A percentile compares a stretch with the other conserved stretches of the same genome.
These are phyloP conservation scores for Pichia inconspicua DNA, from an alignment of 1,139 yeast genomes.

Conservation along the genomic window DNA sequence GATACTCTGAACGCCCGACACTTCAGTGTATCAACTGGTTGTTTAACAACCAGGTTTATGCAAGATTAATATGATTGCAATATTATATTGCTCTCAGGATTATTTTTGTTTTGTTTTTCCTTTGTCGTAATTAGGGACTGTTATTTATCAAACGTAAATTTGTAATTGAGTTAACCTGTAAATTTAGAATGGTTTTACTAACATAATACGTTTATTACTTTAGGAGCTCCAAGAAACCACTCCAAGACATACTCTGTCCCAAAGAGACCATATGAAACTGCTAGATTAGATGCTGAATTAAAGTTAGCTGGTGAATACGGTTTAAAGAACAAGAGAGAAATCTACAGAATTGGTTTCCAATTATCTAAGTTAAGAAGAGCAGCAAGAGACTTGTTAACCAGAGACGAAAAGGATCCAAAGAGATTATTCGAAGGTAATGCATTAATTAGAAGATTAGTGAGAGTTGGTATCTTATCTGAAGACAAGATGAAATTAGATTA, in stretches of 20 bases:
- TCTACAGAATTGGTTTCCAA: slow-evolving; percentile 98
- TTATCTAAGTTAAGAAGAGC: slow-evolving; percentile 99
- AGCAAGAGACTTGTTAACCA: slow-evolving; percentile 99
- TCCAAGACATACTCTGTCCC: slow-evolving; percentile 99
- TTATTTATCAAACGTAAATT: neutral
- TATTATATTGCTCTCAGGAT: neutral
- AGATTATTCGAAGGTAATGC: slow-evolving; percentile 99
- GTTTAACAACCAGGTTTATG: neutral
- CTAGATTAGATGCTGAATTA: slow-evolving; percentile 98
- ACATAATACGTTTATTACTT: slow-evolving; percentile 5
- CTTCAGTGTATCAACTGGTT: slow-evolving; percentile 48
- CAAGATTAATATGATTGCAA: neutral
- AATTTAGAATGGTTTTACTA: slow-evolving; percentile 1
- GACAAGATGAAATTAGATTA: slow-evolving; percentile 99
- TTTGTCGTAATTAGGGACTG: neutral
- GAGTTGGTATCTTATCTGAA: slow-evolving; percentile 98
- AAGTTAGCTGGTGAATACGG: slow-evolving; percentile 99
- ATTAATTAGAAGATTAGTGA: slow-evolving; percentile 94
- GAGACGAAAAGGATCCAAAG: slow-evolving; percentile 99
- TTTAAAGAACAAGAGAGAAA: slow-evolving; percentile 99
- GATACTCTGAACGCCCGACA: slow-evolving; percentile 73
- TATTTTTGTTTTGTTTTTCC: neutral
- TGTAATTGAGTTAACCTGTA: neutral
- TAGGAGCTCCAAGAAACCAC: slow-evolving; percentile 97
- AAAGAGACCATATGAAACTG: slow-evolving; percentile 97